A percentile compares a stretch with the other conserved stretches of the same genome.
Evolutionary conservation across 2,329 filamentous ascomycete genomes (phyloP).

Genomic region (Exophiala sp.): DNA sequence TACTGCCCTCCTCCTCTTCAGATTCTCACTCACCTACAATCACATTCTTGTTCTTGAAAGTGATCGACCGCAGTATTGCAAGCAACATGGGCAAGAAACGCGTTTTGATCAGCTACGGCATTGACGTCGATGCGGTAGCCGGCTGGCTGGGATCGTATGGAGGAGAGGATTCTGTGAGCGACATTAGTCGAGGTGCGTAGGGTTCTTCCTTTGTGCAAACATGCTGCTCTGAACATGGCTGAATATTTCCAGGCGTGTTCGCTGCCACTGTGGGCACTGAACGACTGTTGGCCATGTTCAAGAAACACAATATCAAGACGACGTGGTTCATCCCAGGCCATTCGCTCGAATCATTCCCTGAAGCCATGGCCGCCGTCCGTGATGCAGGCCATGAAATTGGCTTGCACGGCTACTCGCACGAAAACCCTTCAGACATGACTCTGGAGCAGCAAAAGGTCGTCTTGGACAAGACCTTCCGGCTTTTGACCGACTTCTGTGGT

Average conservation of each 20-base stretch:
- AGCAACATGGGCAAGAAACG: conserved; percentile 39
- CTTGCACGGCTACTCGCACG: conserved; percentile 62
- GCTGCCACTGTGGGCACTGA: conserved; percentile 62
- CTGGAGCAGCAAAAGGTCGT: conserved; percentile 67
- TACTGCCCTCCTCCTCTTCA: no score
- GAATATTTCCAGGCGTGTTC: conserved; percentile 45
- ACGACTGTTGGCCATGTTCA: conserved; percentile 60
- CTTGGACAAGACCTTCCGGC: conserved; percentile 67
- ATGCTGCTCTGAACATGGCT: not conserved
- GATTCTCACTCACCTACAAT: no score
- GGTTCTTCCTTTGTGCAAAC: no score
- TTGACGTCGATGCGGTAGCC: conserved; percentile 70
- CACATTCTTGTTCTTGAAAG: no score
- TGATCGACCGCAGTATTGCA: no score
- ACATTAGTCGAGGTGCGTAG: conserved; percentile 60
- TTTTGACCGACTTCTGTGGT: conserved; percentile 60
- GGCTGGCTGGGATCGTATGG: conserved; percentile 72
- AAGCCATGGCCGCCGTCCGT: conserved; percentile 56
- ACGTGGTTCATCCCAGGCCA: conserved; percentile 62
- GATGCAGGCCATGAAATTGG: conserved; percentile 62
- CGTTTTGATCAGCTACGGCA: conserved; percentile 57
- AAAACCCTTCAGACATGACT: conserved; percentile 66
- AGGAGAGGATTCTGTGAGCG: conserved; percentile 65
- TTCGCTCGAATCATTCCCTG: conserved; percentile 57
- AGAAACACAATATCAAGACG: conserved; percentile 43